These are phyloP conservation scores for Gracilaria caudata DNA, from an alignment of 23 red algal species.

Conservation along the genomic window DNA sequence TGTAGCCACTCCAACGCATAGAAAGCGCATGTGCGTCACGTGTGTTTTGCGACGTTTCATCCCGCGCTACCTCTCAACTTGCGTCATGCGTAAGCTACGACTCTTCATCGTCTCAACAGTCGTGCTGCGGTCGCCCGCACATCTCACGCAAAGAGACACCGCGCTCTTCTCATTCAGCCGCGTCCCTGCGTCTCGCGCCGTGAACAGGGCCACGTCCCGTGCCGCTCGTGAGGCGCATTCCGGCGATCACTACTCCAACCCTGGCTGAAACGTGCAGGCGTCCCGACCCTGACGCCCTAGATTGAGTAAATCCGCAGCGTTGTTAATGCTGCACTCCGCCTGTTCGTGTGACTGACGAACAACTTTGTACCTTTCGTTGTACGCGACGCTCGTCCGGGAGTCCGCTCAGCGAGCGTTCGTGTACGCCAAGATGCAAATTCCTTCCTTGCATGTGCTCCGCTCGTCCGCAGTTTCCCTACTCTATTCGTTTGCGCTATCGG, in stretches of 20 bases:
- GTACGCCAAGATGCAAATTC: background rate
- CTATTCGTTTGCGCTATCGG: background rate
- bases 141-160: background rate
- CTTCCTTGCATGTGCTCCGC: background rate
- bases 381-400: no score
- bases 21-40: background rate
- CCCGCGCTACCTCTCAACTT: background rate
- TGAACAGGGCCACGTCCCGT: background rate
- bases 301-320: background rate
- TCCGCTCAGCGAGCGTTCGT: background rate
- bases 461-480: background rate
- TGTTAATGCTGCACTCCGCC: background rate
- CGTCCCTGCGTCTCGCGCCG: no score
- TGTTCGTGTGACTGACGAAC: no score
- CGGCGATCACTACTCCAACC: background rate
- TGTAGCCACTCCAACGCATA: no score
- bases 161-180: background rate
- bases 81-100: slow-evolving; percentile 3
- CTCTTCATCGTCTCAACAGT: background rate
- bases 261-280: background rate
- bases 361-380: no score
- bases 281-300: background rate
- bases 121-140: background rate
- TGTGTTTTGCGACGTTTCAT: background rate
- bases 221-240: background rate